Base-by-base conservation (phyloP, 2,329 filamentous ascomycete species). In the Zasmidium cellare region DNA sequence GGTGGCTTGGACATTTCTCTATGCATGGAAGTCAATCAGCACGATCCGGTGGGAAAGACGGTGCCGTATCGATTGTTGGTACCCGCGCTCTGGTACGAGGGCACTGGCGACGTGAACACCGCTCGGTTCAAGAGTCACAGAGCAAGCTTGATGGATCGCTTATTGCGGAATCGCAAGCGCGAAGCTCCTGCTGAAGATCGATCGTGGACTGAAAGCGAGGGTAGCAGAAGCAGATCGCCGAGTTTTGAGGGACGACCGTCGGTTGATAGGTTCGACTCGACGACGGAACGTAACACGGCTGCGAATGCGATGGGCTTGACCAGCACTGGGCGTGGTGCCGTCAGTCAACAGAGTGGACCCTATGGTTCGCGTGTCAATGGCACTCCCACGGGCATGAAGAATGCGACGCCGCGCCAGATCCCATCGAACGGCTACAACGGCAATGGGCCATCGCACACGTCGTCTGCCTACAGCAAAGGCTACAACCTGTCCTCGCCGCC, bases 21-120 rank as follows among this genome's bases (percentile, higher is more conserved):
- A 46, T 96, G 97, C 67, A 86, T 96, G 61, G 94, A 99, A 76
- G 86, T 97, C 60, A 92, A 88, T 67, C 84, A 90, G 46, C 86
- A 85, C 62, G 92, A 99, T 67, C 93, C 94, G 0, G 83, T 89
- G 0, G 96, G 94, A 14, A 91, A 91, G 63, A 99, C 94, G 0
- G 84, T 86, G 51, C 91, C 92, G 9, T 99, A 99, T 73, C 82
- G 91, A 41, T 77, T 99, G 3, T 82, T 97, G 1, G 87, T 99
- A 3, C 94, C 96, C 11, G 85, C 86, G 53, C 77, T 99, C 52
- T 76, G 76, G 67, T 86, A 79, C 51, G 61, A 71, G 18, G 72
- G 71, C 1, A 56, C 61, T 18, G 60, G 57, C 0, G 69, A 74
- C 48, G 54, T 54, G 5, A 73, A 73, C 51, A 63, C 59, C 1